Conservation (phyloP, 2,329 filamentous ascomycete species). For the Neoarthrinium moseri region DNA sequence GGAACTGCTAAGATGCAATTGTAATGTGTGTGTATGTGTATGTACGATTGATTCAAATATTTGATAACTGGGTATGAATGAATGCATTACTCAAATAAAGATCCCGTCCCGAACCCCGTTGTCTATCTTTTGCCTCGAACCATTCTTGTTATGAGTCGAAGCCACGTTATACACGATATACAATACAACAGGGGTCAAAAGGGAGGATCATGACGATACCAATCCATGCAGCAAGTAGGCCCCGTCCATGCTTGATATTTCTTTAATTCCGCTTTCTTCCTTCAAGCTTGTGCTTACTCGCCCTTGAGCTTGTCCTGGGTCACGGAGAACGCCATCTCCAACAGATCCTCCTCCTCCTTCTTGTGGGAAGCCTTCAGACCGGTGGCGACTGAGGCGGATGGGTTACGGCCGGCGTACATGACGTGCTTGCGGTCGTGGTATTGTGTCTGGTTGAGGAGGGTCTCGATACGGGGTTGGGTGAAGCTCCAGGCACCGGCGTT, state of each 20-base stretch:
- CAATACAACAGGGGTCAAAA: slow-evolving; percentile 27
- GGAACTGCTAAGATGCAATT: too few species aligned
- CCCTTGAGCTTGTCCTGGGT: slow-evolving; percentile 70
- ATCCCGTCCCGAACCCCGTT: slow-evolving; percentile 15
- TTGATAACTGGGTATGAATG: slow-evolving; percentile 14
- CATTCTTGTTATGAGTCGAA: slow-evolving; percentile 16
- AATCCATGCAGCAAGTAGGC: slow-evolving; percentile 15
- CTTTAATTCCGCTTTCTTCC: background rate
- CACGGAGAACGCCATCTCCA: slow-evolving; percentile 64
- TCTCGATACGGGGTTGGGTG: slow-evolving; percentile 96
- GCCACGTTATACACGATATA: slow-evolving; percentile 29
- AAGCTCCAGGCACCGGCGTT: slow-evolving; percentile 98
- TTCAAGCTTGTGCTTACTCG: slow-evolving; percentile 41
- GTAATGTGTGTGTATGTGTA: background rate
- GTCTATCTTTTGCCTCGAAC: slow-evolving; percentile 27
- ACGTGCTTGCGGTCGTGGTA: slow-evolving; percentile 93
- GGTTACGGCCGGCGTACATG: slow-evolving; percentile 93
- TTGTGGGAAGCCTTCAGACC: slow-evolving; percentile 84
- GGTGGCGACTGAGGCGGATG: slow-evolving; percentile 90
- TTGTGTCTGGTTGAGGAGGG: slow-evolving; percentile 87
- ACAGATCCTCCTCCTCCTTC: slow-evolving; percentile 89
- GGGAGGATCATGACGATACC: too few species aligned
- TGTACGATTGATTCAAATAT: too few species aligned
- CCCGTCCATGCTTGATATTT: slow-evolving; percentile 15
- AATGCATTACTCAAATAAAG: slow-evolving; percentile 20